phyloP scores from a whole-genome alignment of 2,329 filamentous ascomycete genomes.

The Fusarium agapanthi region DNA sequence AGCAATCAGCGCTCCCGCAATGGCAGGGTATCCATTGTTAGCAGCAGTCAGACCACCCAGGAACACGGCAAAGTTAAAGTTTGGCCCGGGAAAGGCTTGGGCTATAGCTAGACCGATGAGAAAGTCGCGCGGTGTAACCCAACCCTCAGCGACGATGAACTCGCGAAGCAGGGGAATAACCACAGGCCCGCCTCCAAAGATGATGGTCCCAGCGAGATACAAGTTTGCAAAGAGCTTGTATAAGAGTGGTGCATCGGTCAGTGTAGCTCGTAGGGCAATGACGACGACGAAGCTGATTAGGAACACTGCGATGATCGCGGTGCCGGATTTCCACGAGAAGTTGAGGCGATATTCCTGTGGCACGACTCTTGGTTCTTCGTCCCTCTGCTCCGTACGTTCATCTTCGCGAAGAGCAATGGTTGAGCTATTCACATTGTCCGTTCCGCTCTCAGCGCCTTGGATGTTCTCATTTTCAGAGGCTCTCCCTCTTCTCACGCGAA shows the following conservation, averaged over 20 bases:
- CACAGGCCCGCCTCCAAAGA: conserved; percentile 71
- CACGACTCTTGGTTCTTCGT: conserved; percentile 38
- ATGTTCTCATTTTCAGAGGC: fast-evolving
- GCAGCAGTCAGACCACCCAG: conserved; percentile 61
- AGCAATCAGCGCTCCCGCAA: conserved; percentile 60
- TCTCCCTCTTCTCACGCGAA: fast-evolving
- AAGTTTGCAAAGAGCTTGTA: conserved; percentile 73
- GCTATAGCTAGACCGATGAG: conserved; percentile 76
- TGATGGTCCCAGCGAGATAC: conserved; percentile 76
- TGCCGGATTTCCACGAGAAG: conserved; percentile 57
- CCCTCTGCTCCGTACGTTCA: fast-evolving
- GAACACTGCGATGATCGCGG: conserved; percentile 57
- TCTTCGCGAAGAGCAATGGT: background rate
- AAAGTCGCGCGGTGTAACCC: conserved; percentile 76
- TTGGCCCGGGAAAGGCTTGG: conserved; percentile 69
- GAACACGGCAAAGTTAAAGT: conserved; percentile 65
- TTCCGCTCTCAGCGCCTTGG: background rate
- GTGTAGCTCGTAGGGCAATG: too few species aligned
- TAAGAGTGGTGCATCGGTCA: too few species aligned
- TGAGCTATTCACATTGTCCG: fast-evolving
- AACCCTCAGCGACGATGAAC: conserved; percentile 72
- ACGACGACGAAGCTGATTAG: conserved; percentile 61
- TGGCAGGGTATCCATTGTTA: conserved; percentile 47
- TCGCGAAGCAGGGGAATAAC: conserved; percentile 70
- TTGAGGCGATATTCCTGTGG: conserved; percentile 47